Base-by-base conservation (phyloP, 2,329 filamentous ascomycete genomes). In the Colletotrichum endophyticum region DNA sequence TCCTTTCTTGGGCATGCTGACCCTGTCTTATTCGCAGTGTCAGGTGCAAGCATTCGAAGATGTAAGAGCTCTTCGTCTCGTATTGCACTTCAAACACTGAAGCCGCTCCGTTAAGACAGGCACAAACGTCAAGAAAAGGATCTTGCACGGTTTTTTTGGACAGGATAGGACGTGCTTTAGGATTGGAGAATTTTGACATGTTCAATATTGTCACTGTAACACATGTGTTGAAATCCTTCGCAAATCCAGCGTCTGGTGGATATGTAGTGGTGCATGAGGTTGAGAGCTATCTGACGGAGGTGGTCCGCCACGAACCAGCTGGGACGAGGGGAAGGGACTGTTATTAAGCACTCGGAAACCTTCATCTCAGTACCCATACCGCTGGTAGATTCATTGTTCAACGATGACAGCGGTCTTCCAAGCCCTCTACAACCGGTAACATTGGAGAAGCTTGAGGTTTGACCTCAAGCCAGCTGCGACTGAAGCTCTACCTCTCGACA, bases 391-490 rank as follows among this genome's bases (percentile, higher is more conserved):
- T 5, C 6, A 22, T 22, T 7, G 44, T 22, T 13, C 44, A 13
- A 53, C 11, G n/a, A 13, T 22, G 6, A 53, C 0, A 53, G 1
- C 12, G 3, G 44, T 53, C 44, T 12, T 22, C 2, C 0, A 22
- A 53, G 44, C n/a, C 8, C n/a, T 22, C n/a, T 7, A 5, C 6
- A 12, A 13, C 2, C 44, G n/a, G n/a, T 1, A 49, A 4, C 0
- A 13, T 49, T 0, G 1, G n/a, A 2, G 6, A 1, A 7, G 1
- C 39, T 49, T 22, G n/a, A 13, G 11, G 1, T 4, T 49, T 1
- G 0, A 49, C 44, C n/a, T 22, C 6, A 12, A 22, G n/a, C 1
- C 6, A 53, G n/a, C 19, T 2, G 39, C 8, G n/a, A 22, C 1
- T 22, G 44, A 22, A 53, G 44, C 11, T 22, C 11, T 4, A 4